phyloP scores from a whole-genome alignment of 352 stramenopile genomes.

The Pythium phragmitis region DNA sequence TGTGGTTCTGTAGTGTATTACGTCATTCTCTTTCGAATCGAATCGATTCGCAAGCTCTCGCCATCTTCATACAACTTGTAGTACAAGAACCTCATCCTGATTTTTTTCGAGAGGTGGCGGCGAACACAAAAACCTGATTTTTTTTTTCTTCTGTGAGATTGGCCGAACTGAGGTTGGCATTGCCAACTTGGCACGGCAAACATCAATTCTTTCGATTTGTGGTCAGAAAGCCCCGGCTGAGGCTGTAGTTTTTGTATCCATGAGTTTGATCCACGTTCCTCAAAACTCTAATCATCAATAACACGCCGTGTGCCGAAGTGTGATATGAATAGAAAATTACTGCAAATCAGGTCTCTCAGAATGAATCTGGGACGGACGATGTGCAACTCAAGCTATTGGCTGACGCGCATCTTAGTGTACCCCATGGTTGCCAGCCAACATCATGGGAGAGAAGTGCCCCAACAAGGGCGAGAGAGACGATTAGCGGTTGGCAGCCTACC shows the following conservation, averaged over 20 bases:
- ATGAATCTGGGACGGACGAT: neutral
- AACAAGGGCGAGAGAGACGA: too few relatives aligned
- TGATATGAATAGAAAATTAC: neutral
- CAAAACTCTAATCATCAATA: neutral
- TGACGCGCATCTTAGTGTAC: neutral
- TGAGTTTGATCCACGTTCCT: neutral
- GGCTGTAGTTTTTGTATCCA: neutral
- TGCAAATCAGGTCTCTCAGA: slow-evolving; percentile 7
- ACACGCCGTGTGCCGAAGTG: neutral
- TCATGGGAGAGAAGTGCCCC: neutral
- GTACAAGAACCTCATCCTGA: neutral
- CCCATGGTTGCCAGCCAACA: neutral
- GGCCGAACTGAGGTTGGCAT: too few relatives aligned
- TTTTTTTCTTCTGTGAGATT: too few relatives aligned
- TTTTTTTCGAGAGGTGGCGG: neutral
- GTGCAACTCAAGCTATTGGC: neutral
- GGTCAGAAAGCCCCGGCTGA: neutral
- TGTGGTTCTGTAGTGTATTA: too few relatives aligned
- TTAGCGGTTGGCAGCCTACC: too few relatives aligned
- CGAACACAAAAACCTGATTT: too few relatives aligned
- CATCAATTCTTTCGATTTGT: neutral
- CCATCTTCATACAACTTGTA: too few relatives aligned
- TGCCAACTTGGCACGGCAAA: neutral
- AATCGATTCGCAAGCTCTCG: too few relatives aligned
- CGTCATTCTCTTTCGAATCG: too few relatives aligned